Conservation (phyloP, 306 rosid species). For the Abrus precatorius region DNA sequence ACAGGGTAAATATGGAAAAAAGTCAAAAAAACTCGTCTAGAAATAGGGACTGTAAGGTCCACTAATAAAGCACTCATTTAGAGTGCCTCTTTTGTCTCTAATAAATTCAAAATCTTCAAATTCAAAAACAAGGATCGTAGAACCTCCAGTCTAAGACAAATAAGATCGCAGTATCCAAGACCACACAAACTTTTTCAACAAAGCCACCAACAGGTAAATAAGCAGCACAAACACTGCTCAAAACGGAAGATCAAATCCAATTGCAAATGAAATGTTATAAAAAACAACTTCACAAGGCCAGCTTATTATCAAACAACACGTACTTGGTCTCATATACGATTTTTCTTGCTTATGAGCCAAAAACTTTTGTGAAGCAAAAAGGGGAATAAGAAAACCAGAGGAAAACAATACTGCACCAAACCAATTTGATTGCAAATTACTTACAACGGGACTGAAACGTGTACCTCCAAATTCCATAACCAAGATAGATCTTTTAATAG, state of each 20-base stretch:
- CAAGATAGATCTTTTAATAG: slow-evolving; percentile 25
- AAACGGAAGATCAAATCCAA: not conserved
- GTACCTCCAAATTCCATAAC: slow-evolving; percentile 58
- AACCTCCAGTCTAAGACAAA: not conserved
- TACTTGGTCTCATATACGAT: not conserved
- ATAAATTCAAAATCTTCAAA: not conserved
- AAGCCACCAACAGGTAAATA: slow-evolving; percentile 9
- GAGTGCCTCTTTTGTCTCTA: not conserved
- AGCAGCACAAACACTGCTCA: not conserved
- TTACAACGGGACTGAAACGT: slow-evolving; percentile 18
- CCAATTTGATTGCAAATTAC: slow-evolving; percentile 2
- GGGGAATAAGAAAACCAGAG: not conserved
- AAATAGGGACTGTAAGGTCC: not conserved
- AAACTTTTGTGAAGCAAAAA: not conserved
- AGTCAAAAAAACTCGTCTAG: not conserved
- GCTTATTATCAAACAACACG: not conserved
- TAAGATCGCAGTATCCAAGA: not conserved
- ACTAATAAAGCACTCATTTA: not conserved
- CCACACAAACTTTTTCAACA: not conserved
- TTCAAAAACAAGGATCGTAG: not conserved
- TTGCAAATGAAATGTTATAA: not conserved
- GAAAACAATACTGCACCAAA: not conserved
- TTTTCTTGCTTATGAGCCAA: slow-evolving; percentile 9
- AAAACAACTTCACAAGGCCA: not conserved
- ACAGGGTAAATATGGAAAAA: not conserved